A percentile compares a stretch with the other conserved stretches of the same genome.
These are phyloP conservation scores for Sequoia sempervirens DNA, from an alignment of 75 land plant genomes.

Conservation along the genomic window DNA sequence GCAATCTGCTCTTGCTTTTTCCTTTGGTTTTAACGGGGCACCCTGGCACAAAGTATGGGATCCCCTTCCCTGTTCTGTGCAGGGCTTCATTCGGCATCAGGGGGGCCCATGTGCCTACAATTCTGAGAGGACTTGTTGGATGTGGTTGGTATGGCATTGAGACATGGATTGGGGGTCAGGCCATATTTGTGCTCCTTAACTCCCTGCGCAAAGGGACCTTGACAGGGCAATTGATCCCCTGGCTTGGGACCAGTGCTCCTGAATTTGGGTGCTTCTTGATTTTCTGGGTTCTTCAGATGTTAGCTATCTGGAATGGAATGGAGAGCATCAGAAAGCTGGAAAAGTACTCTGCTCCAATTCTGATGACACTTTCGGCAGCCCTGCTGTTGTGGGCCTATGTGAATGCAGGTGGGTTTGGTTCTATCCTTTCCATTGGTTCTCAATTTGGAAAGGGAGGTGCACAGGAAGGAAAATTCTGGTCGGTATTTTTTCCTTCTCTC, in stretches of 20 bases:
- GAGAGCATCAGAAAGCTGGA: constrained; percentile 77
- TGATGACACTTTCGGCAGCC: constrained; percentile 43
- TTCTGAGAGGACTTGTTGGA: constrained; percentile 77
- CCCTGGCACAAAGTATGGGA: constrained; percentile 77
- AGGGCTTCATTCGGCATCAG: constrained; percentile 77
- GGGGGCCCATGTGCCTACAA: constrained; percentile 85
- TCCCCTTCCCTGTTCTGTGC: constrained; percentile 80
- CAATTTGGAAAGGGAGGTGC: constrained; percentile 29
- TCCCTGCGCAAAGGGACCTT: constrained; percentile 12
- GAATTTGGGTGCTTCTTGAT: constrained; percentile 72
- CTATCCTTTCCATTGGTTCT: constrained; percentile 54
- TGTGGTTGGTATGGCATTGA: constrained; percentile 99
- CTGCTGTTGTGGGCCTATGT: constrained; percentile 83
- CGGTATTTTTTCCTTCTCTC: constrained; percentile 81
- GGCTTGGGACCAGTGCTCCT: constrained; percentile 55
- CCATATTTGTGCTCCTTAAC: constrained; percentile 64
- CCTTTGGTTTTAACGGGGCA: constrained; percentile 66
- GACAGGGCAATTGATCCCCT: constrained; percentile 19
- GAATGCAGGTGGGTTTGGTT: constrained; percentile 76
- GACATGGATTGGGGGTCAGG: constrained; percentile 95
- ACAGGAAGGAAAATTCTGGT: constrained; percentile 57
- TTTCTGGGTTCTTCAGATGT: constrained; percentile 72
- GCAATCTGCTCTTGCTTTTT: constrained; percentile 55
- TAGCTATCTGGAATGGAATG: constrained; percentile 73
- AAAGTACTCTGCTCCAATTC: constrained; percentile 84